Evolutionary conservation across 2,329 filamentous ascomycete species (phyloP), one percentile per base, ranked within the genome.

Genomic region (Arthrobotrys entomopaga): DNA sequence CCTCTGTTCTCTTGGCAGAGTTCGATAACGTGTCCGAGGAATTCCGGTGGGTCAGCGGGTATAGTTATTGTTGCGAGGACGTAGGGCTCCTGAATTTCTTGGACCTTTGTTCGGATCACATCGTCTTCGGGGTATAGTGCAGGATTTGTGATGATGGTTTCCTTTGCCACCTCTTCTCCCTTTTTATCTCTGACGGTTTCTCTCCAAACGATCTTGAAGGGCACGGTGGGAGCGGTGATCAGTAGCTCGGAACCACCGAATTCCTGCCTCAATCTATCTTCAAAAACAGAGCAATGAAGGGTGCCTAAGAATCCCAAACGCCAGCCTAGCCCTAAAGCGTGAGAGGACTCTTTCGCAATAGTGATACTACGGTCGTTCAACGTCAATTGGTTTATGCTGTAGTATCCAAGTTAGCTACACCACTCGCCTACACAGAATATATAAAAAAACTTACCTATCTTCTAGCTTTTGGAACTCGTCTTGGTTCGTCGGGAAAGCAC

Each of bases 221-320:
- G 93, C 11, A 99, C 95, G 0, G 92, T 94, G 0, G 95, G 95
- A 42, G 96, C 94, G 0, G 95, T 99, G 80, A 99, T 95, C 82
- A 99, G 97, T 80, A 99, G 93, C 24, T 73, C 61, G 79, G 89
- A 95, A 1, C 91, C 91, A 3, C 94, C 95, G 79, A 99, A 93
- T 81, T 99, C 95, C 82, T 97, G 93, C 49, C 92, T 89, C 61
- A 99, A 83, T 0, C 95, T 91, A 81, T 99, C 95, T 82, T 99
- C 93, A 79, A 99, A 99, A 3, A 99, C 95, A n/a, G 93, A 98
- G 83, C 95, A 98, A 81, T 99, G 95, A 54, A 99, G 84, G 11
- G 93, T 98, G n/a, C 95, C 95, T 2, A 99, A 83, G 80, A 99
- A 99, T 0, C 95, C 95, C 10, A 99, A 84, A 52, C 95, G 89